These are phyloP conservation scores for Chaetomiaceae sp. DNA, from an alignment of 2,329 filamentous ascomycete genomes.

Conservation along the genomic window DNA sequence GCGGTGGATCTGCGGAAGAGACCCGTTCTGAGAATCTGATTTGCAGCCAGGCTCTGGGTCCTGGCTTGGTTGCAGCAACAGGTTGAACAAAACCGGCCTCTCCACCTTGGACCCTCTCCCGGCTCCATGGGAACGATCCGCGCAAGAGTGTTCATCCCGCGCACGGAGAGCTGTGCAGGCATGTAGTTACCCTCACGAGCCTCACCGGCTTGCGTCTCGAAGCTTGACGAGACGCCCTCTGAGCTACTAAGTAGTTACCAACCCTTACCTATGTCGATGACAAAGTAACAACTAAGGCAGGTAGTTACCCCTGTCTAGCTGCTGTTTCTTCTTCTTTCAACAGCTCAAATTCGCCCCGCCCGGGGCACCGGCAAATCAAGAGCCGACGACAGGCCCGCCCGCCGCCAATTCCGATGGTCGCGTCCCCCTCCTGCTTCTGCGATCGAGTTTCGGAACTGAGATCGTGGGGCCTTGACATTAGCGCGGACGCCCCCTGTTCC, in stretches of 20 bases:
- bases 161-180: not conserved
- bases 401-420: not conserved
- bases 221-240: too few species aligned
- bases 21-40: constrained; percentile 15
- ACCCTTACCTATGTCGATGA: too few species aligned
- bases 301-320: too few species aligned
- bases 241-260: too few species aligned
- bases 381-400: too few species aligned
- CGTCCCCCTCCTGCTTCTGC: not conserved
- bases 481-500: not conserved
- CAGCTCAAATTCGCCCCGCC: too few species aligned
- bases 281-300: too few species aligned
- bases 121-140: not conserved
- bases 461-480: constrained; percentile 1
- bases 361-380: too few species aligned
- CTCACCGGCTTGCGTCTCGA: too few species aligned
- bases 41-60: constrained; percentile 13
- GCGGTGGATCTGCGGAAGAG: constrained; percentile 6
- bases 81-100: too few species aligned
- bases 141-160: not conserved
- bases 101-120: not conserved
- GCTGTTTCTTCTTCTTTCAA: too few species aligned
- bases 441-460: constrained; percentile 6
- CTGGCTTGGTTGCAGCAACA: not conserved
- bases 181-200: too few species aligned